phyloP scores from a whole-genome alignment of 192 early-diverging fungal species.

The Backusella circina region DNA sequence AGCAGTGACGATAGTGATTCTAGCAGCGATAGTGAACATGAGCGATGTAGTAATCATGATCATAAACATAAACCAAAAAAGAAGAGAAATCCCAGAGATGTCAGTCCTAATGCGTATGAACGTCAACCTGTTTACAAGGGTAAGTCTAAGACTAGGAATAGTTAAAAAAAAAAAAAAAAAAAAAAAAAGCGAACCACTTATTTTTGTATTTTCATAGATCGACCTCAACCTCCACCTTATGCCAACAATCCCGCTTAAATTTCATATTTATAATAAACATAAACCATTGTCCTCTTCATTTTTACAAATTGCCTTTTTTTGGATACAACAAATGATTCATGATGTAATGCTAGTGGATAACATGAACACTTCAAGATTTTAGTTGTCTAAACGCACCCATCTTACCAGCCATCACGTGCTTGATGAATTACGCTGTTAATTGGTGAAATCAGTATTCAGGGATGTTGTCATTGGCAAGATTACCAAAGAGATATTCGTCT shows the following conservation, averaged over 20 bases:
- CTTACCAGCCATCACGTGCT: too few relatives aligned
- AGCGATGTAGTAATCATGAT: slow-evolving; percentile 9
- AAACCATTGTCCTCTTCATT: not conserved
- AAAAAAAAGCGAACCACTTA: not conserved
- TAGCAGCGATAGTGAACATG: slow-evolving; percentile 14
- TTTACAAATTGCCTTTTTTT: too few relatives aligned
- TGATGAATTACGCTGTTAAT: too few relatives aligned
- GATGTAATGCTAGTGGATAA: too few relatives aligned
- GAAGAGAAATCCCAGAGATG: slow-evolving; percentile 22
- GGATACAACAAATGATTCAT: too few relatives aligned
- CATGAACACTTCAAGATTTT: too few relatives aligned
- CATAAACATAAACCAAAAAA: slow-evolving; percentile 8
- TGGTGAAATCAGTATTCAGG: too few relatives aligned
- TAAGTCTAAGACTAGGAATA: slow-evolving; percentile 3
- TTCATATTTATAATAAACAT: not conserved
- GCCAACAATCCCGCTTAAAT: not conserved
- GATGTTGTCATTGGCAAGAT: too few relatives aligned
- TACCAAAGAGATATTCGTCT: too few relatives aligned
- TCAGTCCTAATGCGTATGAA: slow-evolving; percentile 43
- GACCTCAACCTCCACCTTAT: not conserved
- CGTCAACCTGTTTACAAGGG: slow-evolving; percentile 36
- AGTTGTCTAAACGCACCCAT: too few relatives aligned
- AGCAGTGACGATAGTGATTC: slow-evolving; percentile 34
- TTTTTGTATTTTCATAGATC: not conserved
- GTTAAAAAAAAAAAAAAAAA: too few relatives aligned